Conservation (phyloP, 164 flowering plant species). For the Buxus sempervirens region DNA sequence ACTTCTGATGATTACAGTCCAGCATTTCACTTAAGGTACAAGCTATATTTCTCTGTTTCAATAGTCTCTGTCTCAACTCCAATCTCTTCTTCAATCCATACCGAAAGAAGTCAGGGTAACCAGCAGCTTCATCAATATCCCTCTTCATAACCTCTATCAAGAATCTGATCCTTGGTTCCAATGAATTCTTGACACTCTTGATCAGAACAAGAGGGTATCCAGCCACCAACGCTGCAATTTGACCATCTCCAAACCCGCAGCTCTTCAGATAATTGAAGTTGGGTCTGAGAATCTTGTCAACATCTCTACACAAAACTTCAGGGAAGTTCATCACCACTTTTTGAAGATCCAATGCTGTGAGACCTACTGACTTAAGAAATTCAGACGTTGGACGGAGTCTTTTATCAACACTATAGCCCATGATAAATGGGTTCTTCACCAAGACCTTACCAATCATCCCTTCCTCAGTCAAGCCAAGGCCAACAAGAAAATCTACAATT, state of each 20-base stretch:
- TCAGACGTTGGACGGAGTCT: conserved; percentile 78
- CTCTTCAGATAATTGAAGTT: conserved; percentile 54
- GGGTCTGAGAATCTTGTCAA: conserved; percentile 60
- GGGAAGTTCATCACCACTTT: conserved; percentile 59
- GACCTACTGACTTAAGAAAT: conserved; percentile 66
- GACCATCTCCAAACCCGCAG: conserved; percentile 56
- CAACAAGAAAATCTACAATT: conserved; percentile 64
- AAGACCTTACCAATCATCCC: conserved; percentile 78
- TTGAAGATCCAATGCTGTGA: conserved; percentile 55
- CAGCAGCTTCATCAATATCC: conserved; percentile 57
- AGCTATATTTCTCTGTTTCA: conserved; percentile 44
- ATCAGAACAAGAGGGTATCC: conserved; percentile 85
- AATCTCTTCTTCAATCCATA: conserved; percentile 79
- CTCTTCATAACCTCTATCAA: conserved; percentile 80
- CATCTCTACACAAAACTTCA: conserved; percentile 83
- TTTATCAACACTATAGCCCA: conserved; percentile 87
- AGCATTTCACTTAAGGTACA: conserved; percentile 90
- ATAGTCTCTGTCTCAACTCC: conserved; percentile 68
- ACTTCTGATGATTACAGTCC: conserved; percentile 73
- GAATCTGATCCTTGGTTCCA: conserved; percentile 79
- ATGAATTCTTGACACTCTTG: conserved; percentile 77
- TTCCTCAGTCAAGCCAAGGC: conserved; percentile 57
- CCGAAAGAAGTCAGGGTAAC: conserved; percentile 78
- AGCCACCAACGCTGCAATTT: conserved; percentile 58
- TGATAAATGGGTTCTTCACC: conserved; percentile 68